Conservation (phyloP, 2,329 filamentous ascomycete species). For the Aspergillus calidoustus region DNA sequence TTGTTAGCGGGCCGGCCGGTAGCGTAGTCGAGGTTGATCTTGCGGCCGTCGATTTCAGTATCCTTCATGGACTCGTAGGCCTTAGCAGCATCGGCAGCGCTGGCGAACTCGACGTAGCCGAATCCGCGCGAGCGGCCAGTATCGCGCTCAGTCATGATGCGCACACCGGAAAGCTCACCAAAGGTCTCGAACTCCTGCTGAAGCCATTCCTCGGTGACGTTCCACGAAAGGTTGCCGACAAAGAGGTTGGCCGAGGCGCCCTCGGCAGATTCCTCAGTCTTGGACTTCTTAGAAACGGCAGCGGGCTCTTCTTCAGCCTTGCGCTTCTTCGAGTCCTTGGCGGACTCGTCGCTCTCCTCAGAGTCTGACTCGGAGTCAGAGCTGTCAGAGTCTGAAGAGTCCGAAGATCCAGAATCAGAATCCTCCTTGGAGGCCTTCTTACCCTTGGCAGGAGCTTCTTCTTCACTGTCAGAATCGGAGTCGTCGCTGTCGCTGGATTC, state of each 20-base stretch:
- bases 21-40: slow-evolving; percentile 79
- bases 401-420: slow-evolving; percentile 23
- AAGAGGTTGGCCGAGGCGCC: slow-evolving; percentile 69
- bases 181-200: slow-evolving; percentile 80
- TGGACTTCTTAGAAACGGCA: slow-evolving; percentile 63
- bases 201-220: slow-evolving; percentile 81
- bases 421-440: slow-evolving; percentile 33
- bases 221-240: slow-evolving; percentile 89
- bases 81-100: slow-evolving; percentile 68
- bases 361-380: slow-evolving; percentile 38
- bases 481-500: slow-evolving; percentile 34
- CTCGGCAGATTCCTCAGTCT: slow-evolving; percentile 51
- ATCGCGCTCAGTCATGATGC: slow-evolving; percentile 82
- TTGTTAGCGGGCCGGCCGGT: slow-evolving; percentile 65
- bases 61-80: slow-evolving; percentile 77
- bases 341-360: slow-evolving; percentile 38
- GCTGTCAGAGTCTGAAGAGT: slow-evolving; percentile 22
- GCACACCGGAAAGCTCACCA: slow-evolving; percentile 71
- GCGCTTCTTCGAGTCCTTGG: slow-evolving; percentile 51
- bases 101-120: slow-evolving; percentile 87
- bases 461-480: slow-evolving; percentile 37
- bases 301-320: slow-evolving; percentile 53
- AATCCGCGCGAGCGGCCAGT: slow-evolving; percentile 87
- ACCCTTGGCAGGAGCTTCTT: slow-evolving; percentile 41
- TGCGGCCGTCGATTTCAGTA: slow-evolving; percentile 73